Evolutionary conservation across 2,329 filamentous ascomycete species (phyloP).

Genomic region (Fusarium vanettenii): DNA sequence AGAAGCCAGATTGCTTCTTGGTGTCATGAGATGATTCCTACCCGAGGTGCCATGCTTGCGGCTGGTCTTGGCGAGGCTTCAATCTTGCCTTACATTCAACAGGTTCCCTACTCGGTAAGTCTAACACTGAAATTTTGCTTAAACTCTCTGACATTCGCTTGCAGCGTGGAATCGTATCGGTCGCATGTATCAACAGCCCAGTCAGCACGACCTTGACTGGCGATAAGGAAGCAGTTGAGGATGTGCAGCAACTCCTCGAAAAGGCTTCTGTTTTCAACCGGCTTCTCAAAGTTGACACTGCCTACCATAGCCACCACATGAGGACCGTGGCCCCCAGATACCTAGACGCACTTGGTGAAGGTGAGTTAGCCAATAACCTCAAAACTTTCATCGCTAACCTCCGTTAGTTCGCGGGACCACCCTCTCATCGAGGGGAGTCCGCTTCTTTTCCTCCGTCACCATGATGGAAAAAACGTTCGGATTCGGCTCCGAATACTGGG

Average conservation of each 20-base stretch:
- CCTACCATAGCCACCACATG: conserved; percentile 58
- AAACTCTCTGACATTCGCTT: neutral
- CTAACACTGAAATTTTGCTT: too few relatives aligned
- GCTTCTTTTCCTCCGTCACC: conserved; percentile 13
- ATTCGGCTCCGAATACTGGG: conserved; percentile 35
- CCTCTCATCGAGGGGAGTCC: neutral
- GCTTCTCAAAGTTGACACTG: conserved; percentile 51
- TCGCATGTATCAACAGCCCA: conserved; percentile 42
- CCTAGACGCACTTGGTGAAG: neutral
- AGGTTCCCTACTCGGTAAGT: neutral
- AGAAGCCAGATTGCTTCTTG: conserved; percentile 37
- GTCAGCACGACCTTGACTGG: conserved; percentile 40
- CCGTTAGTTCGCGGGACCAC: neutral
- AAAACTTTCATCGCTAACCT: neutral
- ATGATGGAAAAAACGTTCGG: neutral
- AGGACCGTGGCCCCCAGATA: conserved; percentile 11
- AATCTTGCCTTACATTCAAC: neutral
- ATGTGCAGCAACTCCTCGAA: conserved; percentile 33
- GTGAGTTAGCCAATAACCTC: neutral
- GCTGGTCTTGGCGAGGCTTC: neutral
- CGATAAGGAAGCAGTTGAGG: conserved; percentile 35
- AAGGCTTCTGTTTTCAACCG: conserved; percentile 38
- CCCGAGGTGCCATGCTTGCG: conserved; percentile 9
- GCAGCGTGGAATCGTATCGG: neutral
- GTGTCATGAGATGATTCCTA: neutral